Percentiles rank a stretch among this genome's conserved stretches.
Evolutionary conservation across 345 rosid genomes (phyloP).

Genomic region (Eutrema yunnanense): DNA sequence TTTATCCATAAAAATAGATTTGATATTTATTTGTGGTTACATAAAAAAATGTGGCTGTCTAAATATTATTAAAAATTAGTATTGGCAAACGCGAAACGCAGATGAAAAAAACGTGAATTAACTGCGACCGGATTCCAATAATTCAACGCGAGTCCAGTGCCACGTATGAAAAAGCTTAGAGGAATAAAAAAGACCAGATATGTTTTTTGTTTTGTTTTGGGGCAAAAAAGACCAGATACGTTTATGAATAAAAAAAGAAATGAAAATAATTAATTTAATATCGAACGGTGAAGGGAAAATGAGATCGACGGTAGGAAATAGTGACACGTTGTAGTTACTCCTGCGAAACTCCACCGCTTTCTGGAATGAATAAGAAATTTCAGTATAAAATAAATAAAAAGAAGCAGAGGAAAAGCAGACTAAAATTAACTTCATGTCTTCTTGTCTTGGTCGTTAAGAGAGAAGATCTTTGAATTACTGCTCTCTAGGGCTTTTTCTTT

Average conservation of each 20-base stretch:
- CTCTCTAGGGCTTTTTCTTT: neutral
- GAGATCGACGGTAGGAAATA: neutral
- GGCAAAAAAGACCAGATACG: too few relatives aligned
- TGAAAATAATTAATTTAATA: neutral
- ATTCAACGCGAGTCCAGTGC: neutral
- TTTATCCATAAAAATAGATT: too few relatives aligned
- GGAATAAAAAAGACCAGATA: constrained; percentile 15
- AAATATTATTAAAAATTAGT: neutral
- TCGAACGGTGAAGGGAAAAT: neutral
- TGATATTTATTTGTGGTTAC: too few relatives aligned
- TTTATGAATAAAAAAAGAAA: neutral
- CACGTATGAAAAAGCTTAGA: constrained; percentile 4
- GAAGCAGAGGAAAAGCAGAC: neutral
- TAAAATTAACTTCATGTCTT: neutral
- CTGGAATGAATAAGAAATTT: neutral
- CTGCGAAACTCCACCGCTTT: constrained; percentile 25
- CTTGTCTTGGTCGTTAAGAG: neutral
- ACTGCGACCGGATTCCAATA: neutral
- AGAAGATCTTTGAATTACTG: neutral
- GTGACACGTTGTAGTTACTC: neutral
- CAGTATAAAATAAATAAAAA: constrained; percentile 2
- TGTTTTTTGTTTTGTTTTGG: neutral
- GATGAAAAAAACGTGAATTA: neutral
- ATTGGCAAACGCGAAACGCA: neutral
- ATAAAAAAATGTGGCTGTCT: neutral